Evolutionary conservation across 176 grass and related monocot species (phyloP), one percentile per base, ranked within the genome.

Genomic region (Elymus sibiricus): DNA sequence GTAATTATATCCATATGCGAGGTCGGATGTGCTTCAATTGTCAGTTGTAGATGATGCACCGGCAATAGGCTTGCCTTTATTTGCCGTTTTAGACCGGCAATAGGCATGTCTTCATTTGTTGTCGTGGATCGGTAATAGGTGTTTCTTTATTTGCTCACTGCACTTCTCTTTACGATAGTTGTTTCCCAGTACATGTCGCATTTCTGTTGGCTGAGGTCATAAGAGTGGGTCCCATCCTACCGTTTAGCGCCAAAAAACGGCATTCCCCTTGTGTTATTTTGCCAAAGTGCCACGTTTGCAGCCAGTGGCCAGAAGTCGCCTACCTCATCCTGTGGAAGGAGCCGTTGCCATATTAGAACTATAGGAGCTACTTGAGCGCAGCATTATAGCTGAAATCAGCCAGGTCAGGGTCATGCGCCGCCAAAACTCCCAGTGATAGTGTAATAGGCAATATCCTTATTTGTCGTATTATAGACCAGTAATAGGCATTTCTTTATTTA

Each of bases 51-150:
- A 19, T 84, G 32, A 24, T 40, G 11, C 32, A 42, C 72, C 43
- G 13, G 72, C 29, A 74, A 65, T 86, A 76, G 19, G 66, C 71
- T 82, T 40, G 25, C 44, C 53, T 72, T 83, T 15, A 64, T 82
- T 77, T 82, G 9, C 35, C 8, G n/a, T 49, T 62, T 69, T 29
- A 46, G 25, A 42, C 72, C 42, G 12, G n/a, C 17, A 64, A 72
- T 78, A 60, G 63, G 65, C 71, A 86, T 62, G 22, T 69, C 53
- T 64, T 82, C 21, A 64, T 82, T 77, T 64, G 6, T 44, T 5
- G n/a, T 28, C 38, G 68, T 28, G 37, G 19, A 42, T 64, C 29
- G 9, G 39, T n/a, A 64, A 64, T 78, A 68, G 29, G 42, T 29
- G 78, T 86, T 28, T 69, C 39, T 63, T 78, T 19, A 59, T 78